phyloP scores from a whole-genome alignment of 2,329 filamentous ascomycete genomes.

The Penicillium sp. region DNA sequence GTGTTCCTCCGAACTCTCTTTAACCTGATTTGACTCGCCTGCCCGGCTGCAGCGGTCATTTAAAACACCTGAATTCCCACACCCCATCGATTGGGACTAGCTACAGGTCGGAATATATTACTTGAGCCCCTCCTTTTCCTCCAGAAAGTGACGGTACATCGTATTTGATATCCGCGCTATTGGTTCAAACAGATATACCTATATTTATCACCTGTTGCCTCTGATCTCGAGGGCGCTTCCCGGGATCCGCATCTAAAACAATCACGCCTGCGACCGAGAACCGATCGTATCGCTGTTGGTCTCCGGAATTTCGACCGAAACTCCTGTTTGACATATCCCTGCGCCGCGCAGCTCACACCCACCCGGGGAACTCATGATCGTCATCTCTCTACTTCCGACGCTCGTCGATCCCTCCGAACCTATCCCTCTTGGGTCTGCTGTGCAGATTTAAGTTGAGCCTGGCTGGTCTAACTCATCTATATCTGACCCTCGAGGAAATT shows the following conservation, averaged over 20 bases:
- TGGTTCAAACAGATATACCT: conserved; percentile 5
- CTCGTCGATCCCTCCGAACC: conserved; percentile 24
- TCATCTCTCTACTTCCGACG: conserved; percentile 27
- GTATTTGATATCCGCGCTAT: conserved; percentile 14
- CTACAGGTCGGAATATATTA: conserved; percentile 21
- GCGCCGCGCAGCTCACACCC: conserved; percentile 12
- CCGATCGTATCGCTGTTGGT: background rate
- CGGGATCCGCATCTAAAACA: background rate
- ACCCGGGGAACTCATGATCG: conserved; percentile 33
- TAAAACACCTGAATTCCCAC: conserved; percentile 18
- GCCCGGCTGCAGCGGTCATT: conserved; percentile 36
- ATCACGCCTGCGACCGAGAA: conserved; percentile 2
- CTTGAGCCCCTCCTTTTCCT: conserved; percentile 9
- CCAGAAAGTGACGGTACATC: conserved; percentile 19
- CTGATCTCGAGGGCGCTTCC: background rate
- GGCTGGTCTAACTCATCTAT: conserved; percentile 24
- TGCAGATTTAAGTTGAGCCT: conserved; percentile 33
- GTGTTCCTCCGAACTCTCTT: conserved; percentile 16
- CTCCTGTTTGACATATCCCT: background rate
- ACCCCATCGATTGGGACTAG: conserved; percentile 21
- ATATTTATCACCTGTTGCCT: conserved; percentile 7
- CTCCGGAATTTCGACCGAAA: conserved; percentile 2
- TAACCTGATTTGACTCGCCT: conserved; percentile 22
- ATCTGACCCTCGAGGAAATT: conserved; percentile 20
- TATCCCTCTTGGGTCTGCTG: conserved; percentile 30